A percentile compares a stretch with the other conserved stretches of the same genome.
Conservation (phyloP, 192 early-diverging fungal genomes). For the Tieghemiomyces parasiticus region DNA sequence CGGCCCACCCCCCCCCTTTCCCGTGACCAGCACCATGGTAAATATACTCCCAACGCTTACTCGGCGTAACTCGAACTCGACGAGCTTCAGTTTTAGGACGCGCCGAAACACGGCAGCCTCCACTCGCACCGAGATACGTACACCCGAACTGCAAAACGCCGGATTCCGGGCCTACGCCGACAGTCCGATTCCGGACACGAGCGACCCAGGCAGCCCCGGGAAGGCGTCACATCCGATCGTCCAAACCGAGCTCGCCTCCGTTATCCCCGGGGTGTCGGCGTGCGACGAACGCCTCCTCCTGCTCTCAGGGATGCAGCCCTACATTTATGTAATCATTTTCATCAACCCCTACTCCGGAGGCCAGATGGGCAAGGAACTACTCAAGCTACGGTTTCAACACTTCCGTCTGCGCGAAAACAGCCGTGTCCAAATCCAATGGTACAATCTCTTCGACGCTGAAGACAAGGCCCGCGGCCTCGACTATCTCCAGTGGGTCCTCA, state of each 20-base stretch:
- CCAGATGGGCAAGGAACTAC: slow-evolving; percentile 42
- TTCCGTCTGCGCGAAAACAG: slow-evolving; percentile 48
- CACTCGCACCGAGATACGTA: no score
- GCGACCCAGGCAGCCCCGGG: background rate
- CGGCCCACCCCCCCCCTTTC: no score
- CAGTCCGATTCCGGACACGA: background rate
- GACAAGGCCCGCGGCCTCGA: slow-evolving; percentile 38
- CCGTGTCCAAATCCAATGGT: slow-evolving; percentile 55
- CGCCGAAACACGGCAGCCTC: no score
- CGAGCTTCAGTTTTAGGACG: no score
- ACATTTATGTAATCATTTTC: slow-evolving; percentile 54
- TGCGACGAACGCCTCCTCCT: slow-evolving; percentile 6
- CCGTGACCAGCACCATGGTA: no score
- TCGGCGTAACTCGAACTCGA: no score
- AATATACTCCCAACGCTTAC: no score
- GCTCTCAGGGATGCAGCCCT: slow-evolving; percentile 19
- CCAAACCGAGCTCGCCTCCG: background rate
- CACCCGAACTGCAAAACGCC: no score
- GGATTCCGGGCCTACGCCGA: background rate
- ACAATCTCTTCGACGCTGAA: slow-evolving; percentile 43
- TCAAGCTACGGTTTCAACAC: slow-evolving; percentile 42
- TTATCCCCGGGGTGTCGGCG: background rate
- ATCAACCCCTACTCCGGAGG: slow-evolving; percentile 60
- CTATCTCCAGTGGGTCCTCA: slow-evolving; percentile 36
- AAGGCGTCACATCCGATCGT: background rate